Evolutionary conservation across 1,284 basidiomycete genomes (phyloP), one percentile per base, ranked within the genome.

Genomic region (Thelephora terrestris): DNA sequence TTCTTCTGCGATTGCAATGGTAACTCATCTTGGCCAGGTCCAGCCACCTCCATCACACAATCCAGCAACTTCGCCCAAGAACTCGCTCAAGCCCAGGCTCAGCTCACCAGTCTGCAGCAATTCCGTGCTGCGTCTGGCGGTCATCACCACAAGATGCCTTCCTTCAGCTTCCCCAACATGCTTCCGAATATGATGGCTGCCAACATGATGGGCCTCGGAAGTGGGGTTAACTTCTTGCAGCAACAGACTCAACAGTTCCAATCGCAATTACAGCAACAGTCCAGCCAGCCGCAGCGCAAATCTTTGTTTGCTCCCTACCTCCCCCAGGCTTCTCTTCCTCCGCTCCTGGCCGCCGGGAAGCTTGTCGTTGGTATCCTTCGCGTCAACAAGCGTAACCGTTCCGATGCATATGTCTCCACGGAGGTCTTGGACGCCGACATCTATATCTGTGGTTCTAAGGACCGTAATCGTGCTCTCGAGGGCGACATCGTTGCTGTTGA

Each of bases 401-500:
- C 95, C 21, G 96, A 99, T 66, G 96, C 96, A 5, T 99, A 98
- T 65, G 95, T 99, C 51, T 88, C 95, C n/a, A 99, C 95, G 21
- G 96, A 99, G 64, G 94, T 98, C 25, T 72, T 99, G 48, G 96
- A 99, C 61, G 91, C 93, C 51, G 96, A 99, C 65, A 99, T 99
- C 64, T 99, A 98, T 63, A 94, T 95, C 47, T 95, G 92, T 61
- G 95, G 95, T 29, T 98, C 94, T 45, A 98, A 98, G 65, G 96
- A 99, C 67, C 88, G 96, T 57, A 99, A 99, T 65, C 86, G 96
- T 57, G 96, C 96, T 29, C 76, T 99, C 38, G 96, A 99, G 64
- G 96, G 96, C 36, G 96, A 99, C 64, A 93, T 99, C 50, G 96
- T 99, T 50, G 96, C 96, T 23, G 91, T 99, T 35, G 96, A 99